Base-by-base conservation (phyloP, 148 eudicot species). In the Selenicereus undatus region DNA sequence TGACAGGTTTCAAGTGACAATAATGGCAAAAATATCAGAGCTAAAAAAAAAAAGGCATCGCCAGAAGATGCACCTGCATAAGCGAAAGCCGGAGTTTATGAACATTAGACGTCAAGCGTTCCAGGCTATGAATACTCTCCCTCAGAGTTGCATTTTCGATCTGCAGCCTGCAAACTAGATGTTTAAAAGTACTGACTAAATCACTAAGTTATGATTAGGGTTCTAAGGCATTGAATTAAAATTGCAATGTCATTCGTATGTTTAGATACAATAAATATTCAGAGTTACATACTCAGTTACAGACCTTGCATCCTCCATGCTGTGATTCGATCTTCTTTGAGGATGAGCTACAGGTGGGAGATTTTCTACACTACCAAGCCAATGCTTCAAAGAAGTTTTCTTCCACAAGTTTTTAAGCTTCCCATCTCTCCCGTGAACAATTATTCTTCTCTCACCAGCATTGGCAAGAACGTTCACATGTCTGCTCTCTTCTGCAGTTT, bases 71-170 rank as follows among this genome's bases (percentile, higher is more conserved):
- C 62, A 96, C 99, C 99, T 96, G 89, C 32, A 91, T 78, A 54
- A 96, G 94, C 42, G 92, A 86, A 30, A 86, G 86, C 51, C 97
- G 94, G 56, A 92, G 98, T 79, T 91, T 89, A 26, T 86, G 88
- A 82, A 92, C 85, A 58, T 92, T 88, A 73, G 90, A 89, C 26
- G 91, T 93, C 80, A 96, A 87, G 85, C 91, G 98, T 80, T 92
- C 98, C 90, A 96, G 86, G 78, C 91, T 90, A 68, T 84, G 94
- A 86, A 96, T 87, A 90, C 95, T 92, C 84, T 94, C 99, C 84
- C 86, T 92, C 29, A 96, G 95, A 75, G 94, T 90, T 73, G 93
- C 97, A 87, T 90, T 87, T 82, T 96, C 99, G 81, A 96, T 89
- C 87, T 83, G 87, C 74, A 85, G 64, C 74, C 87, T 85, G 80